Evolutionary conservation across 257 asterid species (phyloP).

Genomic region (Rhazya stricta): DNA sequence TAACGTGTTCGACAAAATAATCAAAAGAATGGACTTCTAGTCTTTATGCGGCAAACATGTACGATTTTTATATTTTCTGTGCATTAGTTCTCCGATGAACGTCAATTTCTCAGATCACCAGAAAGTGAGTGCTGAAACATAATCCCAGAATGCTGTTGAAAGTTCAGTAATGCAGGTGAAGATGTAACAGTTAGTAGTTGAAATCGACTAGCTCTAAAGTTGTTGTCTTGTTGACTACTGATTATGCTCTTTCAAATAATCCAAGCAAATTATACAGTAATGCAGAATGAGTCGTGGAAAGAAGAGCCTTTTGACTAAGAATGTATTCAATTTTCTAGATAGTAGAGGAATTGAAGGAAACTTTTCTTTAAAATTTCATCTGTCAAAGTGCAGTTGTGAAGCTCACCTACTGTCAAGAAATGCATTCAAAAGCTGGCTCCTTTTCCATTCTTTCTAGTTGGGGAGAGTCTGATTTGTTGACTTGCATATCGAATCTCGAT

Average conservation of each 20-base stretch:
- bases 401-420: constrained; percentile 3
- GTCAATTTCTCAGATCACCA: background rate
- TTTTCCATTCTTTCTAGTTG: background rate
- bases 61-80: background rate
- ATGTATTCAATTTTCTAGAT: background rate
- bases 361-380: background rate
- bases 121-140: background rate
- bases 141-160: background rate
- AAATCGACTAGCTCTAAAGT: background rate
- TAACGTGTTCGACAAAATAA: constrained; percentile 6
- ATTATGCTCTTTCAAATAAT: background rate
- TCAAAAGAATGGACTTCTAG: background rate
- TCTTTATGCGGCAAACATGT: background rate
- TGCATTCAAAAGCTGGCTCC: background rate
- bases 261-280: background rate
- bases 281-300: background rate
- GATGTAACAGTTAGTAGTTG: background rate
- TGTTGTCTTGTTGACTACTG: background rate
- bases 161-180: background rate
- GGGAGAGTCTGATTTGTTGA: background rate
- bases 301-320: background rate
- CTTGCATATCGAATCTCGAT: background rate
- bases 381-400: constrained; percentile 3
- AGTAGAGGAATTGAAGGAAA: too few species aligned
- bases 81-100: background rate